Conservation (phyloP, 306 rosid species). For the Hippophae gyantsensis region DNA sequence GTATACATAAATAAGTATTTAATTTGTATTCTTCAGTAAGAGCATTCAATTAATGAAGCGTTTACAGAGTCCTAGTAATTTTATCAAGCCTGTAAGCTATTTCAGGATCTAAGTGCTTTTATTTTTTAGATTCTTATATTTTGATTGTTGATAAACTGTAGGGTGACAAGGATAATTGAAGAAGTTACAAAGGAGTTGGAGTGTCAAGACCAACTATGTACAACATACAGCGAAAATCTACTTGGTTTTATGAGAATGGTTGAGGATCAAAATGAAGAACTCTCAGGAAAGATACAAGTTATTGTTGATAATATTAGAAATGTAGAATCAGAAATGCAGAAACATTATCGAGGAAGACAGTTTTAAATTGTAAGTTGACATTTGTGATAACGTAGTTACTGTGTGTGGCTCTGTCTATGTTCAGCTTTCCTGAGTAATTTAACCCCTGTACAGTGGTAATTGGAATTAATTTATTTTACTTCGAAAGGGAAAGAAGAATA, state of each 20-base stretch:
- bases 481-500: no score
- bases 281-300: conserved; percentile 57
- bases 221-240: conserved; percentile 54
- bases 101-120: conserved; percentile 4
- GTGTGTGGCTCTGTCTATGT: no score
- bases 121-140: conserved; percentile 1
- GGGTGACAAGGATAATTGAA: conserved; percentile 82
- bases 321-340: conserved; percentile 60
- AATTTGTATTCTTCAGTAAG: neutral
- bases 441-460: no score
- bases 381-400: no score
- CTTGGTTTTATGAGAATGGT: conserved; percentile 50
- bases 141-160: conserved; percentile 20
- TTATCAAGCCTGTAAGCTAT: neutral
- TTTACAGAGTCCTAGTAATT: neutral
- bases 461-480: no score
- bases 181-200: conserved; percentile 77
- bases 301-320: conserved; percentile 52
- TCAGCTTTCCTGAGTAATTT: no score
- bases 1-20: neutral
- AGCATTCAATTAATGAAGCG: neutral
- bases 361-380: neutral
- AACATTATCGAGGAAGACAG: conserved; percentile 28
- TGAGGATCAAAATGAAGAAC: conserved; percentile 60
- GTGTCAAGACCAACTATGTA: conserved; percentile 64